Base-by-base conservation (phyloP, 1,284 basidiomycete species). In the Irpex sp. region DNA sequence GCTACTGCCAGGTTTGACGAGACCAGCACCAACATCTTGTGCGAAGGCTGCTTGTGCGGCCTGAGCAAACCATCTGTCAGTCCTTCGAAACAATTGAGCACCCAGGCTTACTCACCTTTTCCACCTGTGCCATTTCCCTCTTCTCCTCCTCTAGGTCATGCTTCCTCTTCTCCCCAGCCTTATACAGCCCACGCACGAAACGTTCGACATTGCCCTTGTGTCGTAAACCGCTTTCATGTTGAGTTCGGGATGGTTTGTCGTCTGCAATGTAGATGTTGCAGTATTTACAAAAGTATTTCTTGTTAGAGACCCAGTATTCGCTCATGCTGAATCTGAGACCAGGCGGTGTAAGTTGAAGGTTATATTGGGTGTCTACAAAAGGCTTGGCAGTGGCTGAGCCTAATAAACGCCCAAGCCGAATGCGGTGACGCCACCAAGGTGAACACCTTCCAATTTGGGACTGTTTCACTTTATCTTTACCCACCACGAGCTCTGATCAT, bases 191-290 rank as follows among this genome's bases (percentile, higher is more conserved):
- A 51, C 94, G 84, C 60, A 99, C 92, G 76, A 92, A 97, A 7
- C 96, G 85, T 73, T 98, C 96, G 66, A 93, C 88, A 75, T 94
- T 97, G 57, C 95, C 95, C 74, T 97, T 93, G 80, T 99, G 97
- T 57, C 94, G 87, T 58, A 97, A 78, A 54, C 97, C 97, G 66
- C 86, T 92, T 77, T 99, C 97, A 75, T 99, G 97, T 65, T 96
- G 94, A 66, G 86, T 82, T 60, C 93, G 86, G 2, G 97, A 98
- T 4, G 96, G 96, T 9, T 86, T 93, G 81, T 97, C 95, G 76
- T 97, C 96, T 62, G 93, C 86, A 67, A 98, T 96, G 78, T 90
- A 94, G 63, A 91, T 93, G 57, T 93, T 91, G 77, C 93, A 95
- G 78, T 94, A 94, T 72, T 92, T 91, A 85, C 92, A 93, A 70